Evolutionary conservation across 1,139 yeast genomes (phyloP).

Genomic region (Candida sanyaensis): DNA sequence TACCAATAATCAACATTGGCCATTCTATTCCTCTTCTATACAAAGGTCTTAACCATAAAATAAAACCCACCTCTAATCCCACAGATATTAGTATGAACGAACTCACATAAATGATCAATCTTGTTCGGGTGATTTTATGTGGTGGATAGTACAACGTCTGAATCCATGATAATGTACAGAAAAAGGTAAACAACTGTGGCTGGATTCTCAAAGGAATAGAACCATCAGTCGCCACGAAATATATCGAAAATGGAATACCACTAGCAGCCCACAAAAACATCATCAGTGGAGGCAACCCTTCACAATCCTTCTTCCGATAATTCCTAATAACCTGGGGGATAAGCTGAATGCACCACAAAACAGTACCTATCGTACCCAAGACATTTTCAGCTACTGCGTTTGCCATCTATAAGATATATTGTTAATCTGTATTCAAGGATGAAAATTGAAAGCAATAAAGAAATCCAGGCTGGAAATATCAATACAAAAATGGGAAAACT

Average conservation of each 20-base stretch:
- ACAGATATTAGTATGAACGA: slow-evolving; percentile 47
- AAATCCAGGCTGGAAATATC: not conserved
- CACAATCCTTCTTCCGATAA: slow-evolving; percentile 72
- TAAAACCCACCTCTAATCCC: slow-evolving; percentile 70
- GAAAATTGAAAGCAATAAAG: not conserved
- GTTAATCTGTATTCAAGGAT: not conserved
- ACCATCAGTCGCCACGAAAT: slow-evolving; percentile 71
- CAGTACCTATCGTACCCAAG: slow-evolving; percentile 86
- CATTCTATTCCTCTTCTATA: slow-evolving; percentile 63
- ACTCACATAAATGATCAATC: slow-evolving; percentile 36
- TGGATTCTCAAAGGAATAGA: slow-evolving; percentile 80
- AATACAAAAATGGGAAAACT: not conserved
- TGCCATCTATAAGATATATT: slow-evolving; percentile 14
- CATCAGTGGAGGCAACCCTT: slow-evolving; percentile 84
- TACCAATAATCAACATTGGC: slow-evolving; percentile 81
- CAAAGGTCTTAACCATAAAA: slow-evolving; percentile 68
- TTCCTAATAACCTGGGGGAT: slow-evolving; percentile 82
- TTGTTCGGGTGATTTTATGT: slow-evolving; percentile 34
- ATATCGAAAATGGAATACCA: slow-evolving; percentile 82
- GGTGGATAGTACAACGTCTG: slow-evolving; percentile 88
- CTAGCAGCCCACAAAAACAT: slow-evolving; percentile 82
- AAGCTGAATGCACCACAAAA: slow-evolving; percentile 88
- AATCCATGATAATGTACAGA: slow-evolving; percentile 67
- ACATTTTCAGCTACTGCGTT: slow-evolving; percentile 64
- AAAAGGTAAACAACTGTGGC: slow-evolving; percentile 79